Percentiles rank a stretch among this genome's conserved stretches.
Conservation (phyloP, 2,329 filamentous ascomycete species). For the Ophiostoma perfectum region DNA sequence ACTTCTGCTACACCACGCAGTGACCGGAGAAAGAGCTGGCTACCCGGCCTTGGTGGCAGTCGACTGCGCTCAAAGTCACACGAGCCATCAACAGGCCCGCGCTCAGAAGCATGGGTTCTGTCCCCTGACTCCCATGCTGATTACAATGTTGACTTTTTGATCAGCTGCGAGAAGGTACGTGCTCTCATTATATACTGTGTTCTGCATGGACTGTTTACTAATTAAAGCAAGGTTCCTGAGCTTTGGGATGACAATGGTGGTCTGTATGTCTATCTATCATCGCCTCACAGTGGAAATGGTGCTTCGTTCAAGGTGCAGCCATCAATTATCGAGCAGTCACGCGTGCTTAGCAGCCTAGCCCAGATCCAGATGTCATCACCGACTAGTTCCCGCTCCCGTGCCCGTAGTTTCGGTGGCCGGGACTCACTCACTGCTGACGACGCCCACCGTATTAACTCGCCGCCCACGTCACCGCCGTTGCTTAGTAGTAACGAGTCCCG, state of each 20-base stretch:
- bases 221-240: slow-evolving; percentile 50
- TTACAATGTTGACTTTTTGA: slow-evolving; percentile 50
- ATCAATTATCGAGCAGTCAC: slow-evolving; percentile 49
- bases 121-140: slow-evolving; percentile 48
- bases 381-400: slow-evolving; percentile 33
- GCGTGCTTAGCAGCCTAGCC: slow-evolving; percentile 50
- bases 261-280: slow-evolving; percentile 53
- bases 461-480: slow-evolving; percentile 37
- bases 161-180: slow-evolving; percentile 51
- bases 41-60: slow-evolving; percentile 40
- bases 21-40: slow-evolving; percentile 49
- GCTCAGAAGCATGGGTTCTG: slow-evolving; percentile 46
- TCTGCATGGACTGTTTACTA: slow-evolving; percentile 12
- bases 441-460: slow-evolving; percentile 36
- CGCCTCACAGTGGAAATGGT: slow-evolving; percentile 44
- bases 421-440: slow-evolving; percentile 47
- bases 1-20: slow-evolving; percentile 33
- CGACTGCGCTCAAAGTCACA: slow-evolving; percentile 49
- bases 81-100: slow-evolving; percentile 28
- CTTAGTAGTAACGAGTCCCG: slow-evolving; percentile 41
- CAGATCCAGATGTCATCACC: slow-evolving; percentile 40
- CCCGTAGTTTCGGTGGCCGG: slow-evolving; percentile 44
- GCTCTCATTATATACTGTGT: background rate
- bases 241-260: slow-evolving; percentile 59
- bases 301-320: slow-evolving; percentile 58